Evolutionary conservation across 1,139 yeast species (phyloP).

Genomic region (Magnusiomyces suaveolens): DNA sequence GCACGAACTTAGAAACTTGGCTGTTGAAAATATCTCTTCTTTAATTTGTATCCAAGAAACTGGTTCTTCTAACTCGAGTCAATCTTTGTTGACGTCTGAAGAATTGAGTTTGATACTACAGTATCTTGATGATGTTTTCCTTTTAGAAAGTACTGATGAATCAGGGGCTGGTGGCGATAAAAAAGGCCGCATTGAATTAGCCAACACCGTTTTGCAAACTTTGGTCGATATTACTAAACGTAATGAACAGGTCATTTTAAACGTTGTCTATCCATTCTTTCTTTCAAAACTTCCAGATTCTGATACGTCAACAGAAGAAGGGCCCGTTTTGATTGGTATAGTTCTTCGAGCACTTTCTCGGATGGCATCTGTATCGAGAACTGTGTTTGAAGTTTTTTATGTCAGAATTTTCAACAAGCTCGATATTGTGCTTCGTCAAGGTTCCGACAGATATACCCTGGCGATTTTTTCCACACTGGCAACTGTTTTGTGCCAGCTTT

Average conservation of each 20-base stretch:
- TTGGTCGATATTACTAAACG: constrained; percentile 41
- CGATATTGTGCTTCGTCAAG: constrained; percentile 16
- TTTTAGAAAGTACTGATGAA: constrained; percentile 21
- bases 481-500: constrained; percentile 18
- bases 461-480: constrained; percentile 20
- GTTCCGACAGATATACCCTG: constrained; percentile 18
- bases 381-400: constrained; percentile 30
- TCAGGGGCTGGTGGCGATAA: constrained; percentile 31
- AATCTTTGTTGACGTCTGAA: constrained; percentile 37
- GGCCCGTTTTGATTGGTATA: constrained; percentile 8
- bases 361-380: constrained; percentile 25
- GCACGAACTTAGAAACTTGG: constrained; percentile 55
- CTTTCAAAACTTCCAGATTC: constrained; percentile 43
- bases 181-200: constrained; percentile 17
- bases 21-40: constrained; percentile 55
- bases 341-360: constrained; percentile 28
- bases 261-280: constrained; percentile 51
- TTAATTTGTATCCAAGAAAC: constrained; percentile 37
- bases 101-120: constrained; percentile 59
- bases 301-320: constrained; percentile 18
- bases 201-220: constrained; percentile 41
- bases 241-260: constrained; percentile 43
- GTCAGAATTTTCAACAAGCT: constrained; percentile 30
- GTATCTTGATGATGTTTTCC: constrained; percentile 53
- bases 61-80: neutral